Evolutionary conservation across 2,329 filamentous ascomycete genomes (phyloP).

Genomic region (Chrysoporthe austroafricana): DNA sequence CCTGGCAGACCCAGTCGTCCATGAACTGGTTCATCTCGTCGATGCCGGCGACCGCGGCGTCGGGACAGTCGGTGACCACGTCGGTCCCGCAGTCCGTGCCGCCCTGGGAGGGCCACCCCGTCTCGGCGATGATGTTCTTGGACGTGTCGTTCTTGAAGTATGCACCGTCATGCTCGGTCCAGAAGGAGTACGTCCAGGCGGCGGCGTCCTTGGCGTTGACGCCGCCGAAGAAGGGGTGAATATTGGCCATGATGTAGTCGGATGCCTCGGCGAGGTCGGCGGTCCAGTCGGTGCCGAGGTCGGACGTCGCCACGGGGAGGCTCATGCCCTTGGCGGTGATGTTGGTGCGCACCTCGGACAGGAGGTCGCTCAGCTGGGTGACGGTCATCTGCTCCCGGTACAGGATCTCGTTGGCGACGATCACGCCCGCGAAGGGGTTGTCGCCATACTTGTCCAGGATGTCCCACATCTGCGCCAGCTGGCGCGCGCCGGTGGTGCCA

Average conservation of each 20-base stretch:
- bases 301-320: conserved; percentile 82
- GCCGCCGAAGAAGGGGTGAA: conserved; percentile 94
- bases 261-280: conserved; percentile 67
- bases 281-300: conserved; percentile 89
- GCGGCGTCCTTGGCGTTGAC: conserved; percentile 70
- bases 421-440: conserved; percentile 77
- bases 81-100: conserved; percentile 74
- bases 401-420: conserved; percentile 79
- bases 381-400: conserved; percentile 77
- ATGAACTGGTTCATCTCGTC: conserved; percentile 85
- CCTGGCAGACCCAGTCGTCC: conserved; percentile 80
- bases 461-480: conserved; percentile 81
- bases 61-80: conserved; percentile 56
- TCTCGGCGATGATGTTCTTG: conserved; percentile 84
- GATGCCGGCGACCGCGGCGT: conserved; percentile 77
- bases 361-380: conserved; percentile 63
- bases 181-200: conserved; percentile 83
- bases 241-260: conserved; percentile 94
- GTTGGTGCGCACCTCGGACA: conserved; percentile 72
- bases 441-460: conserved; percentile 73
- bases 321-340: conserved; percentile 68
- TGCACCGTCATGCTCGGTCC: conserved; percentile 68
- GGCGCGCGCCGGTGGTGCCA: conserved; percentile 78
- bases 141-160: conserved; percentile 65
- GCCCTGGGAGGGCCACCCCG: conserved; percentile 86